Conservation (phyloP, 176 grass and related monocot genomes). For the Phyllostachys edulis region DNA sequence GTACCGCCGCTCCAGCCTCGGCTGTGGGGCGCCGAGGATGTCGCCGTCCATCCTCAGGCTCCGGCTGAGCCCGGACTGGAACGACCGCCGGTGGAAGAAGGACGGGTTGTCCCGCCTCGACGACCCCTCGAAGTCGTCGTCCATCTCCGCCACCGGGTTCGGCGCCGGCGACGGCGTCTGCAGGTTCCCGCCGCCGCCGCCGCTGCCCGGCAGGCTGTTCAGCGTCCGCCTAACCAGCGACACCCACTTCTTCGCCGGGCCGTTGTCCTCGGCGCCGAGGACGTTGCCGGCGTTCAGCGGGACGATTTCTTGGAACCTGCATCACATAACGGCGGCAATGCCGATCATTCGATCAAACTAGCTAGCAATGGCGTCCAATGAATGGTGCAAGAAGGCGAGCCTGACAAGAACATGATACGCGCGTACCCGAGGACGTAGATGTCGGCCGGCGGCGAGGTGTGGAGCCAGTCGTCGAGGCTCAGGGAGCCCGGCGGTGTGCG, state of each 20-base stretch:
- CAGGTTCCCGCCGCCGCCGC: constrained; percentile 44
- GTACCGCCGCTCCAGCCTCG: constrained; percentile 75
- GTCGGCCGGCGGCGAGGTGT: constrained; percentile 81
- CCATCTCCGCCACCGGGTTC: constrained; percentile 60
- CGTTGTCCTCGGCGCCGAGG: constrained; percentile 86
- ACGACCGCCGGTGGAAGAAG: constrained; percentile 69
- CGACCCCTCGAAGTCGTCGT: constrained; percentile 74
- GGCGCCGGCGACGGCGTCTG: constrained; percentile 76
- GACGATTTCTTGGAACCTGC: constrained; percentile 85
- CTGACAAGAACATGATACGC: background rate
- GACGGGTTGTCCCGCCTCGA: constrained; percentile 47
- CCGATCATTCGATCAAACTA: background rate
- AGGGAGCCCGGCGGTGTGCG: constrained; percentile 59
- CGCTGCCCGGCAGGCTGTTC: constrained; percentile 61
- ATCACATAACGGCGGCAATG: background rate
- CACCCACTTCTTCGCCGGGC: constrained; percentile 86
- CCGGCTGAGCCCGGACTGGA: constrained; percentile 71
- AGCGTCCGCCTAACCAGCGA: constrained; percentile 69
- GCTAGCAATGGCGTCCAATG: background rate
- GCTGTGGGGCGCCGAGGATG: constrained; percentile 32
- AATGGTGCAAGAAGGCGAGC: background rate
- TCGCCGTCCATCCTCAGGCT: constrained; percentile 67
- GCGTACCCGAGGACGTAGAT: constrained; percentile 82
- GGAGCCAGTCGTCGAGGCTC: constrained; percentile 95
- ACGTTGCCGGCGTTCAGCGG: constrained; percentile 90